Evolutionary conservation across 2,329 filamentous ascomycete species (phyloP).

Genomic region (Diaporthe vaccinii): DNA sequence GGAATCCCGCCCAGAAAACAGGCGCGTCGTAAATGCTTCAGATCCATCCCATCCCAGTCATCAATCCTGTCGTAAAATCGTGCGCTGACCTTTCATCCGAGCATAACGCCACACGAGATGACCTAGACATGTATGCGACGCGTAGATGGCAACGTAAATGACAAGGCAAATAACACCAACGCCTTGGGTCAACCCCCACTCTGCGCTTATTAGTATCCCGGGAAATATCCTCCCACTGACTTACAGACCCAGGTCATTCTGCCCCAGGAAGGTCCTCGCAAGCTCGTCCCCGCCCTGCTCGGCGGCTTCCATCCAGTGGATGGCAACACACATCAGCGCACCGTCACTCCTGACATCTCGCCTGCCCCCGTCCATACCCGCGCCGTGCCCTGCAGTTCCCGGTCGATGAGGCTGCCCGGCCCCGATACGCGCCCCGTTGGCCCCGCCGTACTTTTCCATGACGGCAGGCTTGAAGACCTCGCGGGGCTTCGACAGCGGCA

Average conservation of each 20-base stretch:
- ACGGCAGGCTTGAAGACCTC: slow-evolving; percentile 93
- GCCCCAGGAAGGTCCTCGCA: slow-evolving; percentile 84
- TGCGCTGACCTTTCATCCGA: slow-evolving; percentile 3
- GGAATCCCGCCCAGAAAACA: not conserved
- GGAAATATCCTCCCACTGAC: not conserved
- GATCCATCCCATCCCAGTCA: not conserved
- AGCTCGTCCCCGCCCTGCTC: slow-evolving; percentile 88
- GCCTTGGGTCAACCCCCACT: not conserved
- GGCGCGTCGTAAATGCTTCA: slow-evolving; percentile 20
- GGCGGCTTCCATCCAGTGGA: slow-evolving; percentile 97
- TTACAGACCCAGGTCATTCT: slow-evolving; percentile 53
- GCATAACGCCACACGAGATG: not conserved
- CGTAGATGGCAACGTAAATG: slow-evolving; percentile 17
- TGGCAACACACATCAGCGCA: slow-evolving; percentile 90
- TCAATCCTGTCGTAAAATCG: slow-evolving; percentile 20
- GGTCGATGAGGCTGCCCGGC: slow-evolving; percentile 40
- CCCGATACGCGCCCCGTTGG: slow-evolving; percentile 45
- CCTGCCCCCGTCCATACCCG: slow-evolving; percentile 46
- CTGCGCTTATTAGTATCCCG: not conserved
- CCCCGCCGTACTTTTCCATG: slow-evolving; percentile 76
- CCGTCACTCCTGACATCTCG: slow-evolving; percentile 78
- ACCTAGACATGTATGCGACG: slow-evolving; percentile 11
- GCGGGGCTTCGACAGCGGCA: slow-evolving; percentile 85
- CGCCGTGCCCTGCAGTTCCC: slow-evolving; percentile 42
- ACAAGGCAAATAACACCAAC: not conserved